A percentile compares a stretch with the other conserved stretches of the same genome.
Conservation (phyloP, 2,329 filamentous ascomycete genomes). For the Botrytis deweyae region DNA sequence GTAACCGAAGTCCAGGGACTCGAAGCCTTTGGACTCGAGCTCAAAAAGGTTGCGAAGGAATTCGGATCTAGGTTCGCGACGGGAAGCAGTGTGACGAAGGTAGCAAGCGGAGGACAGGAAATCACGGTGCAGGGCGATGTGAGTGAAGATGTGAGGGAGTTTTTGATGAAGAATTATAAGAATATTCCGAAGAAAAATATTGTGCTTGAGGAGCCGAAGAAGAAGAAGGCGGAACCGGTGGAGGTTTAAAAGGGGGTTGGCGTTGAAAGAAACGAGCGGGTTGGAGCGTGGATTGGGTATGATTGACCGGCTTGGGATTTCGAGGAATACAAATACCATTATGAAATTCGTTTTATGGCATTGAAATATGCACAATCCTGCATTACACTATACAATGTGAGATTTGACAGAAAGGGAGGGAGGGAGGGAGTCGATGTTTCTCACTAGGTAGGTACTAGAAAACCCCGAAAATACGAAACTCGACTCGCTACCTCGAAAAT, state of each 20-base stretch:
- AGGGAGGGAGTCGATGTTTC: neutral
- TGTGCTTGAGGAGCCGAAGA: slow-evolving; percentile 92
- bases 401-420: neutral
- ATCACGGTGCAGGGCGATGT: slow-evolving; percentile 98
- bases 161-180: slow-evolving; percentile 83
- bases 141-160: slow-evolving; percentile 91
- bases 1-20: slow-evolving; percentile 90
- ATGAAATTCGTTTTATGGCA: neutral
- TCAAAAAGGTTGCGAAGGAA: slow-evolving; percentile 96
- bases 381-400: neutral
- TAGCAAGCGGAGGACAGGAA: slow-evolving; percentile 82
- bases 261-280: neutral
- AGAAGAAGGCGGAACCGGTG: slow-evolving; percentile 68
- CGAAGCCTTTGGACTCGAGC: slow-evolving; percentile 84
- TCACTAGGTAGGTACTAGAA: neutral
- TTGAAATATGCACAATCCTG: neutral
- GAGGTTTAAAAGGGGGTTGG: neutral
- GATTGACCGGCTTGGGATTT: neutral
- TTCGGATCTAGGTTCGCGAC: slow-evolving; percentile 99
- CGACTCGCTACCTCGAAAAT: neutral
- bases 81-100: slow-evolving; percentile 87
- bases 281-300: neutral
- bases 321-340: neutral
- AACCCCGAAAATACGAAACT: neutral
- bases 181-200: slow-evolving; percentile 94